A percentile compares a stretch with the other conserved stretches of the same genome.
phyloP scores from a whole-genome alignment of 441 rosid species.

The Erodium moschatum region DNA sequence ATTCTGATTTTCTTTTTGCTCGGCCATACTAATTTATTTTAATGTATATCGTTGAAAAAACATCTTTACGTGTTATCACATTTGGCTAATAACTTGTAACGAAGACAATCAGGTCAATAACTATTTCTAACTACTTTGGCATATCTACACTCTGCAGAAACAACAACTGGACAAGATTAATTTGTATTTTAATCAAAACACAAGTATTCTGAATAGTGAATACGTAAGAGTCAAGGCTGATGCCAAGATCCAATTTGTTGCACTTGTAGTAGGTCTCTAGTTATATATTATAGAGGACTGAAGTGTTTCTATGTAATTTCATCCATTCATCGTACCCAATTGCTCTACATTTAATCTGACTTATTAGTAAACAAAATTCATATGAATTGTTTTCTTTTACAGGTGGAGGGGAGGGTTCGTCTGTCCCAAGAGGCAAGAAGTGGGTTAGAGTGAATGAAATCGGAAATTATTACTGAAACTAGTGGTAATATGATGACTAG shows the following conservation, averaged over 20 bases:
- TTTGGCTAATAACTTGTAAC: neutral
- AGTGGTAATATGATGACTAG: constrained; percentile 44
- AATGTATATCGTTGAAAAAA: neutral
- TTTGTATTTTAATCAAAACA: neutral
- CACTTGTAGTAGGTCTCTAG: neutral
- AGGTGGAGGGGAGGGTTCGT: constrained; percentile 90
- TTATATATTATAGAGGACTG: neutral
- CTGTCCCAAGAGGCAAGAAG: constrained; percentile 62
- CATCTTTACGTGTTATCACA: neutral
- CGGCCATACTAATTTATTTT: neutral
- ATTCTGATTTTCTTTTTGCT: neutral
- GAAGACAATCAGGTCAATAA: neutral
- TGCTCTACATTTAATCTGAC: neutral
- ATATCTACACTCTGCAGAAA: neutral
- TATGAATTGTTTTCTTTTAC: constrained; percentile 19
- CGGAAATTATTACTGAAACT: constrained; percentile 42
- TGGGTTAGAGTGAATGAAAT: constrained; percentile 64
- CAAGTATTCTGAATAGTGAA: neutral
- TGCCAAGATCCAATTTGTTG: neutral
- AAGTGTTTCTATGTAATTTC: neutral
- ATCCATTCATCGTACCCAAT: neutral
- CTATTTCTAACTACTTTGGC: neutral
- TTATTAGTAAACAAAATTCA: constrained; percentile 13
- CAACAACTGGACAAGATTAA: neutral
- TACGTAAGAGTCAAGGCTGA: neutral